Conservation (phyloP, 2,329 filamentous ascomycete genomes). For the Pestalotiopsis sp. region DNA sequence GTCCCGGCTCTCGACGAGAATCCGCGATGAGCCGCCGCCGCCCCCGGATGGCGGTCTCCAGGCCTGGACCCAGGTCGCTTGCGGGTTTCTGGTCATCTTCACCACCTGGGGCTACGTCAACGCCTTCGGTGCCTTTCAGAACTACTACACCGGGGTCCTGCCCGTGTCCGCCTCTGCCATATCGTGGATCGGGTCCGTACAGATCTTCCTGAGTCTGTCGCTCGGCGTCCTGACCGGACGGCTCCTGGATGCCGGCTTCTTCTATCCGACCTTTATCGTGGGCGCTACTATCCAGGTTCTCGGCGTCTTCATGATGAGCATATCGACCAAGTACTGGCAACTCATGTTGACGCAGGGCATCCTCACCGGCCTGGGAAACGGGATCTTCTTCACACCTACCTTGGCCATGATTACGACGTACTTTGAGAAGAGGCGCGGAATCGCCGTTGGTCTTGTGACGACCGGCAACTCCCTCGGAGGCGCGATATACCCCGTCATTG, state of each 20-base stretch:
- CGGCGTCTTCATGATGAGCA: slow-evolving; percentile 47
- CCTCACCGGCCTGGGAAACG: slow-evolving; percentile 53
- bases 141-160: slow-evolving; percentile 43
- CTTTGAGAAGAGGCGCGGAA: slow-evolving; percentile 55
- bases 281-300: slow-evolving; percentile 43
- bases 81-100: slow-evolving; percentile 43
- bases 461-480: slow-evolving; percentile 60
- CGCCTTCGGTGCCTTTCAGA: slow-evolving; percentile 48
- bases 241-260: slow-evolving; percentile 47
- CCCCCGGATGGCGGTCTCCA: slow-evolving; percentile 33
- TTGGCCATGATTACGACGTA: slow-evolving; percentile 66
- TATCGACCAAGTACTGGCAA: slow-evolving; percentile 49
- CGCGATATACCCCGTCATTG: slow-evolving; percentile 52
- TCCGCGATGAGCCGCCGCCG: slow-evolving; percentile 31
- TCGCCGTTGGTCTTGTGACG: slow-evolving; percentile 63
- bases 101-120: slow-evolving; percentile 51
- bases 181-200: slow-evolving; percentile 48
- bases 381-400: slow-evolving; percentile 59
- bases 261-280: slow-evolving; percentile 38
- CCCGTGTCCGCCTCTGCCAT: slow-evolving; percentile 38
- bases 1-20: slow-evolving; percentile 32
- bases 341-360: slow-evolving; percentile 52
- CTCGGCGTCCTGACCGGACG: slow-evolving; percentile 45
- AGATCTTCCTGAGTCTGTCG: slow-evolving; percentile 45
- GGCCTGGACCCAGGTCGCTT: slow-evolving; percentile 39